A percentile compares a stretch with the other conserved stretches of the same genome.
phyloP scores from a whole-genome alignment of 2,329 filamentous ascomycete genomes.

The Exophiala aquamarina region DNA sequence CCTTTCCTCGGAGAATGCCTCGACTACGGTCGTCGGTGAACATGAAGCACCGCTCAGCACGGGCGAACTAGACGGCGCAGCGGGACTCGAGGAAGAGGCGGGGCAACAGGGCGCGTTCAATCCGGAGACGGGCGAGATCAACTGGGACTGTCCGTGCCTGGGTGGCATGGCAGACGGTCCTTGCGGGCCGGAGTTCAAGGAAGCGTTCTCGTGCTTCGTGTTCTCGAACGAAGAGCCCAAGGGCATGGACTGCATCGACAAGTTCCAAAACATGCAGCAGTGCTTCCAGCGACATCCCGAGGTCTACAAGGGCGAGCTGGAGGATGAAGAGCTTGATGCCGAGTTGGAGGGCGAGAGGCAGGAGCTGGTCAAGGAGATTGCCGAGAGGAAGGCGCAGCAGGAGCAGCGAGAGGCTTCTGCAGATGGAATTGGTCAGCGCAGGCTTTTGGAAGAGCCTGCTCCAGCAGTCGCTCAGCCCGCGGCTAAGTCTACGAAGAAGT shows the following conservation, averaged over 20 bases:
- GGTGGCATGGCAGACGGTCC: slow-evolving; percentile 96
- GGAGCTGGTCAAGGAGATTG: slow-evolving; percentile 27
- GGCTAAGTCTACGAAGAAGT: background rate
- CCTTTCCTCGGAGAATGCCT: slow-evolving; percentile 21
- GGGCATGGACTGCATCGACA: slow-evolving; percentile 95
- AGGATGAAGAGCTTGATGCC: slow-evolving; percentile 60
- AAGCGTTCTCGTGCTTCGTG: slow-evolving; percentile 98
- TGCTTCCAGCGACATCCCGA: slow-evolving; percentile 94
- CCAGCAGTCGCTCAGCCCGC: background rate
- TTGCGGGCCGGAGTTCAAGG: slow-evolving; percentile 92
- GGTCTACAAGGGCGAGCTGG: slow-evolving; percentile 84
- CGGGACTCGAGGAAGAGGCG: slow-evolving; percentile 75
- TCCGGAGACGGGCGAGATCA: slow-evolving; percentile 98
- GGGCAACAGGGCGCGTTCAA: slow-evolving; percentile 91
- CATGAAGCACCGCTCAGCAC: slow-evolving; percentile 23
- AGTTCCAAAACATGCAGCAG: slow-evolving; percentile 97
- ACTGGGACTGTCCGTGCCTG: slow-evolving; percentile 98
- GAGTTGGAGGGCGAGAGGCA: slow-evolving; percentile 36
- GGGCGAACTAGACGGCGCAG: slow-evolving; percentile 35
- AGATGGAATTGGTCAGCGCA: slow-evolving; percentile 2
- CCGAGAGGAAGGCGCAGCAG: slow-evolving; percentile 25
- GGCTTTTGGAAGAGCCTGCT: slow-evolving; percentile 23
- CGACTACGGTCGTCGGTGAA: slow-evolving; percentile 15
- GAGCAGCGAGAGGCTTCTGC: slow-evolving; percentile 8
- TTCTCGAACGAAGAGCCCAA: slow-evolving; percentile 92